Evolutionary conservation across 352 stramenopile genomes (phyloP).

Genomic region (Peronospora farinosa): DNA sequence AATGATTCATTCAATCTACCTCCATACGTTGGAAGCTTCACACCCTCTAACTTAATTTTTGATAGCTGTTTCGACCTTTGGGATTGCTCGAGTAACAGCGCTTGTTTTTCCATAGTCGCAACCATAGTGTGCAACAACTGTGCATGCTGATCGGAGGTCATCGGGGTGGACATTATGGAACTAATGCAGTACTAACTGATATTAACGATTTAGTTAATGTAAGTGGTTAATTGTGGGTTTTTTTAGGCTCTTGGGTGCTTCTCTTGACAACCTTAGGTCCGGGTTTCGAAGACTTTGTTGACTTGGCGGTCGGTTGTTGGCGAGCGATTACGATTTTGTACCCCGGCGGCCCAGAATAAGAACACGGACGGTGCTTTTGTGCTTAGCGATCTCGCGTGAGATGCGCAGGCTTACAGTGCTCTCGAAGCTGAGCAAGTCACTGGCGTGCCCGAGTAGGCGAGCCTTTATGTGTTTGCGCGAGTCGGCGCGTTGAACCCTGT

Average conservation of each 20-base stretch:
- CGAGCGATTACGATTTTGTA: too few species aligned
- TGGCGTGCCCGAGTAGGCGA: background rate
- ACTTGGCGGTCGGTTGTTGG: too few species aligned
- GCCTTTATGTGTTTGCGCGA: slow-evolving; percentile 1
- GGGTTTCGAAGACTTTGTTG: too few species aligned
- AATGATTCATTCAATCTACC: slow-evolving; percentile 3
- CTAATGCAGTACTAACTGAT: slow-evolving; percentile 1
- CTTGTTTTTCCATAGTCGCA: slow-evolving; percentile 2
- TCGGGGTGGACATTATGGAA: background rate
- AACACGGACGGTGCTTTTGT: too few species aligned
- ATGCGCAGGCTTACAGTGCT: slow-evolving; percentile 2
- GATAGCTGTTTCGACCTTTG: background rate
- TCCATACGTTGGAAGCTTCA: background rate
- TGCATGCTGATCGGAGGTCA: slow-evolving; percentile 4
- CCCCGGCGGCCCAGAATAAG: too few species aligned
- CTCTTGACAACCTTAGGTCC: too few species aligned
- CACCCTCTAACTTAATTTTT: background rate
- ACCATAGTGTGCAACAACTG: slow-evolving; percentile 1
- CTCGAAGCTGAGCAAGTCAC: slow-evolving; percentile 4
- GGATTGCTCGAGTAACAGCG: background rate
- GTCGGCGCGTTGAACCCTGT: background rate
- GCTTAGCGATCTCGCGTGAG: slow-evolving; percentile 1
- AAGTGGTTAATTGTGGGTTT: background rate
- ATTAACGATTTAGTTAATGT: slow-evolving; percentile 1
- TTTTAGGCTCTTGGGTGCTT: background rate